Evolutionary conservation across 129 eudicot genomes (phyloP).

Genomic region (sunflower (Helianthus annuus)): HanXRQr2.0-SUNRISE NC_035441.2:65815279-65815778

Average conservation of each 20-base stretch:
- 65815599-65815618: constrained; percentile 79
- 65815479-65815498: constrained; percentile 80
- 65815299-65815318: constrained; percentile 77
- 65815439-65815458: constrained; percentile 92
- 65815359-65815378: background rate
- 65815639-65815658: constrained; percentile 66
- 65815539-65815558: constrained; percentile 82
- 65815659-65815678: constrained; percentile 77
- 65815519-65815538: constrained; percentile 71
- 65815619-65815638: constrained; percentile 83
- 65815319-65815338: constrained; percentile 70
- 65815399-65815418: background rate
- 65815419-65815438: constrained; percentile 3
- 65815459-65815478: constrained; percentile 75
- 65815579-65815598: constrained; percentile 87
- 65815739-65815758: constrained; percentile 71
- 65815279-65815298: constrained; percentile 89
- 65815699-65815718: constrained; percentile 87
- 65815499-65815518: constrained; percentile 73
- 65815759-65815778: constrained; percentile 97
- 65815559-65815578: constrained; percentile 85
- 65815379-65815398: background rate
- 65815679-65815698: constrained; percentile 71
- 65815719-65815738: constrained; percentile 74
- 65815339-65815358: background rate